Conservation (phyloP, 352 stramenopile genomes). For the Globisporangium mamillatum region DNA sequence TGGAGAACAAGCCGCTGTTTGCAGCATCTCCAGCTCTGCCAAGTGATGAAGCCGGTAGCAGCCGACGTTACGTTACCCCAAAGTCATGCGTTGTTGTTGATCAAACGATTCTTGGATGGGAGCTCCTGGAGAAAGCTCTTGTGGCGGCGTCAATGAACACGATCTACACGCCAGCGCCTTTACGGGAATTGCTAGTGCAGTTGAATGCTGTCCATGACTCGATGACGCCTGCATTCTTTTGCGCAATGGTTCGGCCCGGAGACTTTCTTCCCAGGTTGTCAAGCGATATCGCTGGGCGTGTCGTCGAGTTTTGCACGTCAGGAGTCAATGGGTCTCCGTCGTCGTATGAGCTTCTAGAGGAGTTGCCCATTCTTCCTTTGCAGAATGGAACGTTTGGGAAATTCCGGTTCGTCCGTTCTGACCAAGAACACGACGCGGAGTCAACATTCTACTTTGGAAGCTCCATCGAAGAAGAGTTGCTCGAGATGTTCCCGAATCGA, state of each 20-base stretch:
- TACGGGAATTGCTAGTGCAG: slow-evolving; percentile 47
- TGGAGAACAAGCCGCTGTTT: slow-evolving; percentile 50
- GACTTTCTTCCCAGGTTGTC: slow-evolving; percentile 37
- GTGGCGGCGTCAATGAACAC: slow-evolving; percentile 26
- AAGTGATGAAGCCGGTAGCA: not conserved
- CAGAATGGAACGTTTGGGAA: slow-evolving; percentile 40
- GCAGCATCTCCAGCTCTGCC: slow-evolving; percentile 25
- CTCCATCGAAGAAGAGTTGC: slow-evolving; percentile 45
- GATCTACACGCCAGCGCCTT: slow-evolving; percentile 28
- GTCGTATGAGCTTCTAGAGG: slow-evolving; percentile 26
- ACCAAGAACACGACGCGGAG: slow-evolving; percentile 1
- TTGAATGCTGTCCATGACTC: slow-evolving; percentile 44
- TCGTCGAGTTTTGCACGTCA: slow-evolving; percentile 51
- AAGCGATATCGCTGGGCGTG: slow-evolving; percentile 22
- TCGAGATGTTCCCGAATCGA: slow-evolving; percentile 39
- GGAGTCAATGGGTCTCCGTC: slow-evolving; percentile 2
- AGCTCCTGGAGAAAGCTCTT: slow-evolving; percentile 40
- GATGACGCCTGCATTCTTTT: slow-evolving; percentile 59
- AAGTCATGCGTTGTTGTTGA: slow-evolving; percentile 44
- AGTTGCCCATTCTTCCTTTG: slow-evolving; percentile 44
- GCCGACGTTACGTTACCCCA: slow-evolving; percentile 26
- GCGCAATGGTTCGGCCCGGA: slow-evolving; percentile 31
- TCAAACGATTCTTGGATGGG: slow-evolving; percentile 38
- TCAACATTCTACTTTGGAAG: slow-evolving; percentile 41
- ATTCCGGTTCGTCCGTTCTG: slow-evolving; percentile 26